These are phyloP conservation scores for Floccularia luteovirens DNA, from an alignment of 768 basidiomycete species.

Conservation along the genomic window DNA sequence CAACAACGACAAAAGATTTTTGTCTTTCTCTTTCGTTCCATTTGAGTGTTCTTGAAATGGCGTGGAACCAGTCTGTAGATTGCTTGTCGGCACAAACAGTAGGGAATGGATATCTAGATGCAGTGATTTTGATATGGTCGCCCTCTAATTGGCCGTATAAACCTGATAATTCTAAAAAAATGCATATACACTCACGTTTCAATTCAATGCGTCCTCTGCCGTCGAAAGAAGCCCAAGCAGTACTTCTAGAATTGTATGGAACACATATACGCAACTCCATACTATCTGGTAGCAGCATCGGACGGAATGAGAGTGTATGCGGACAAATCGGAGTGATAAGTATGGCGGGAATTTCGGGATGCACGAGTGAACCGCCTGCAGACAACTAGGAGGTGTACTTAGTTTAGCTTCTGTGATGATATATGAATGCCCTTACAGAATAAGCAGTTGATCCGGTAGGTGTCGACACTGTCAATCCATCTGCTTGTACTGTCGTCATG, in stretches of 20 bases:
- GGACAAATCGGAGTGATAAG: constrained; percentile 98
- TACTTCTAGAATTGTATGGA: constrained; percentile 97
- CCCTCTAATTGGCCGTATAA: constrained; percentile 58
- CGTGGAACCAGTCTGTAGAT: constrained; percentile 97
- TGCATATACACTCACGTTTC: constrained; percentile 62
- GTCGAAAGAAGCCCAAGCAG: constrained; percentile 98
- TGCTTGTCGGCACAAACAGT: constrained; percentile 98
- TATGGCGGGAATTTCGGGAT: constrained; percentile 95
- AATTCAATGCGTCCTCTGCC: constrained; percentile 94
- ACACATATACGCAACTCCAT: constrained; percentile 98
- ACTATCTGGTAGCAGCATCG: constrained; percentile 96
- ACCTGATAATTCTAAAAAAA: constrained; percentile 7
- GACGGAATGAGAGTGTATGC: constrained; percentile 96
- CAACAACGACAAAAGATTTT: constrained; percentile 97
- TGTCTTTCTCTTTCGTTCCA: constrained; percentile 99
- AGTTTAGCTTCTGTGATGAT: constrained; percentile 6
- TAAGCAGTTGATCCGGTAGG: constrained; percentile 99
- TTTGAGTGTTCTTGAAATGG: constrained; percentile 93
- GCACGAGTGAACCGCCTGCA: constrained; percentile 94
- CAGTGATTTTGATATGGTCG: constrained; percentile 97
- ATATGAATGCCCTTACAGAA: constrained; percentile 52
- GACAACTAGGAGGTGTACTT: constrained; percentile 49
- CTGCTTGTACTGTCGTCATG: constrained; percentile 98
- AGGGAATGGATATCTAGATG: constrained; percentile 96
- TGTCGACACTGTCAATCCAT: constrained; percentile 91